These are phyloP conservation scores for Licmophora abbreviata DNA, from an alignment of 108 stramenopile genomes.

Conservation along the genomic window DNA sequence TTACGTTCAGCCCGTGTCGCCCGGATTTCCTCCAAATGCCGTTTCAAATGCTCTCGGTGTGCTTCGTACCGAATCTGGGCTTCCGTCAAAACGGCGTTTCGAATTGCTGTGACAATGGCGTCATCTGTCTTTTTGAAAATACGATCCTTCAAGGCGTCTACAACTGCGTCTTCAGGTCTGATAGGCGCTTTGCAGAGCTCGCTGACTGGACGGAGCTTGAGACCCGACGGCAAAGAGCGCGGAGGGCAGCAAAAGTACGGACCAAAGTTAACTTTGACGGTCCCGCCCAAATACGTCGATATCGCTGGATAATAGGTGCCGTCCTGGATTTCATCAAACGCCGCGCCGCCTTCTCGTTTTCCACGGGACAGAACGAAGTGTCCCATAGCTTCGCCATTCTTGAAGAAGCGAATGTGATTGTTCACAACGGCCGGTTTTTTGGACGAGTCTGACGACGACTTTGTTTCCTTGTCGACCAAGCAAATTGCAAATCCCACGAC, in stretches of 20 bases:
- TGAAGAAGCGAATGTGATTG: slow-evolving; percentile 86
- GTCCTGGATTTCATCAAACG: slow-evolving; percentile 46
- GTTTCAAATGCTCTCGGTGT: slow-evolving; percentile 30
- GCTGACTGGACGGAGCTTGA: slow-evolving; percentile 39
- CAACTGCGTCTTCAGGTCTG: slow-evolving; percentile 41
- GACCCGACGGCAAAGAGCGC: slow-evolving; percentile 22
- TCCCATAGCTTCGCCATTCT: slow-evolving; percentile 83
- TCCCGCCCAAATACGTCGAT: slow-evolving; percentile 65
- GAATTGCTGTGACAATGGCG: slow-evolving; percentile 30
- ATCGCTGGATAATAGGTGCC: slow-evolving; percentile 82
- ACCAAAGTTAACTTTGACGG: slow-evolving; percentile 67
- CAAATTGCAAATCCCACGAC: slow-evolving; percentile 87
- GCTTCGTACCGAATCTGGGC: slow-evolving; percentile 35
- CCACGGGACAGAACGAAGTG: slow-evolving; percentile 36
- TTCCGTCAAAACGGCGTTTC: slow-evolving; percentile 55
- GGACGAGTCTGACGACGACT: slow-evolving; percentile 4
- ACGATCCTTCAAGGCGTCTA: slow-evolving; percentile 32
- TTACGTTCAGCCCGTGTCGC: slow-evolving; percentile 35
- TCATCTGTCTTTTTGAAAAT: slow-evolving; percentile 47
- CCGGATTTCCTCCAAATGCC: slow-evolving; percentile 41
- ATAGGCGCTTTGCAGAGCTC: slow-evolving; percentile 50
- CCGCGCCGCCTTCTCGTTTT: slow-evolving; percentile 42
- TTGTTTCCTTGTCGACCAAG: slow-evolving; percentile 17
- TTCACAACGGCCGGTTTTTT: not conserved
- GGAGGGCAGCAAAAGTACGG: slow-evolving; percentile 77